Percentiles rank a stretch among this genome's conserved stretches.
phyloP scores from a whole-genome alignment of 352 stramenopile genomes.

The Phytophthora pinifolia region DNA sequence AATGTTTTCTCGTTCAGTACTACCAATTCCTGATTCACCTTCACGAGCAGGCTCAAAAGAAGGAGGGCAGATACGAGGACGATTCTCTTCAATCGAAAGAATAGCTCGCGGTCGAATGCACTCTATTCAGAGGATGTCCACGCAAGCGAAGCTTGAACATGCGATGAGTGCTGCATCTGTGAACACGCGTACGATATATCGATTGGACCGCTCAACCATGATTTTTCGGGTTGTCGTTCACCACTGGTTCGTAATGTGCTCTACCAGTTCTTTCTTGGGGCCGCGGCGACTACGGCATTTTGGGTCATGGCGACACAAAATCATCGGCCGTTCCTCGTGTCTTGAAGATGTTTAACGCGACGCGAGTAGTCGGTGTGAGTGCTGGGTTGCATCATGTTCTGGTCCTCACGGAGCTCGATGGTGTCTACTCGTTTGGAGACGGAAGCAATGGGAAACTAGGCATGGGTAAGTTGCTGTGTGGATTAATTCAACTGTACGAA shows the following conservation, averaged over 20 bases:
- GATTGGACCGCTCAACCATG: not conserved
- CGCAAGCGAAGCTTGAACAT: conserved; percentile 20
- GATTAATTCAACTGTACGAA: not conserved
- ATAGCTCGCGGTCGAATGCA: conserved; percentile 19
- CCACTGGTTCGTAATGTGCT: not conserved
- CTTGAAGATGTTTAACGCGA: conserved; percentile 58
- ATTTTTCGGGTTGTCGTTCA: not conserved
- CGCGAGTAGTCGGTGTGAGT: conserved; percentile 52
- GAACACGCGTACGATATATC: conserved; percentile 32
- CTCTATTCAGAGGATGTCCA: conserved; percentile 19
- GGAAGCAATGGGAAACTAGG: conserved; percentile 66
- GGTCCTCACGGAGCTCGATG: conserved; percentile 66
- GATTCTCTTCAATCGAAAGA: conserved; percentile 25
- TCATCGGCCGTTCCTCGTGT: conserved; percentile 43
- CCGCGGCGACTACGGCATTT: conserved; percentile 52
- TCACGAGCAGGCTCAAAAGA: conserved; percentile 26
- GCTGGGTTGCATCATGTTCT: conserved; percentile 65
- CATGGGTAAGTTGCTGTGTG: conserved; percentile 34
- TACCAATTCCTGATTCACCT: conserved; percentile 16
- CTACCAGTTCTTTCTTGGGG: conserved; percentile 71
- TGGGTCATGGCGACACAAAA: conserved; percentile 53
- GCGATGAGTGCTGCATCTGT: conserved; percentile 25
- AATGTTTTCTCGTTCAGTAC: conserved; percentile 8
- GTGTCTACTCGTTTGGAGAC: conserved; percentile 72
- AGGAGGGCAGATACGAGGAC: conserved; percentile 7